Conservation (phyloP, 192 early-diverging fungal species). For the Backusella morwellensis region DNA sequence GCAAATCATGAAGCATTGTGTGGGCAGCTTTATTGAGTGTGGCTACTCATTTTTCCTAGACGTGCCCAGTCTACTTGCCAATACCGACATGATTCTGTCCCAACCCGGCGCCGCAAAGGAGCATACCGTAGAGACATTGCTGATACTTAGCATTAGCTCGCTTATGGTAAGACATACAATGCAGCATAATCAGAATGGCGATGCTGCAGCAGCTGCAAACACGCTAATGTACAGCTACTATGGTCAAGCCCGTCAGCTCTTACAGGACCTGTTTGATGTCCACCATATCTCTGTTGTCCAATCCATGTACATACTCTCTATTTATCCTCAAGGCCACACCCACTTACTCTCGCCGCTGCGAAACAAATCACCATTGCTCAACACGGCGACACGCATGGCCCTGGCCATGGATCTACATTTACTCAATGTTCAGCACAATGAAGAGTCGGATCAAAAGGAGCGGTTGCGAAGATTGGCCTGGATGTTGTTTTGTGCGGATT, state of each 20-base stretch:
- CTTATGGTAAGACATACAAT: conserved; percentile 27
- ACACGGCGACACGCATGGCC: conserved; percentile 13
- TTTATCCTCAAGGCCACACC: conserved; percentile 16
- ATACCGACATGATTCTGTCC: background rate
- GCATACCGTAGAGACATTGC: conserved; percentile 9
- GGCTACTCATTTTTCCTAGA: conserved; percentile 23
- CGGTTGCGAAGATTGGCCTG: conserved; percentile 24
- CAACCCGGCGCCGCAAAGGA: conserved; percentile 9
- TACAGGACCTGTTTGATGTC: conserved; percentile 33
- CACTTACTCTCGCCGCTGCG: conserved; percentile 10
- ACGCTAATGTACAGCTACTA: conserved; percentile 21
- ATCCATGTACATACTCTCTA: conserved; percentile 28
- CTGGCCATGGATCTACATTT: conserved; percentile 17
- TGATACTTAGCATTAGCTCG: conserved; percentile 25
- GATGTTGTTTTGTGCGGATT: conserved; percentile 31
- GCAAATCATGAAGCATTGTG: conserved; percentile 31
- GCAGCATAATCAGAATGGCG: conserved; percentile 10
- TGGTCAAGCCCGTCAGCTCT: conserved; percentile 12
- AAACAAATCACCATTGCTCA: conserved; percentile 1
- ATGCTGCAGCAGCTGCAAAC: background rate
- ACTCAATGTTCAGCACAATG: conserved; percentile 10
- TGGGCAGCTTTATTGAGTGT: conserved; percentile 21
- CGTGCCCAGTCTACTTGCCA: background rate
- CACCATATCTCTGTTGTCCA: conserved; percentile 23
- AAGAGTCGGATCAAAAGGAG: conserved; percentile 12